These are phyloP conservation scores for Talaromyces sp. DNA, from an alignment of 2,329 filamentous ascomycete genomes.

Conservation along the genomic window DNA sequence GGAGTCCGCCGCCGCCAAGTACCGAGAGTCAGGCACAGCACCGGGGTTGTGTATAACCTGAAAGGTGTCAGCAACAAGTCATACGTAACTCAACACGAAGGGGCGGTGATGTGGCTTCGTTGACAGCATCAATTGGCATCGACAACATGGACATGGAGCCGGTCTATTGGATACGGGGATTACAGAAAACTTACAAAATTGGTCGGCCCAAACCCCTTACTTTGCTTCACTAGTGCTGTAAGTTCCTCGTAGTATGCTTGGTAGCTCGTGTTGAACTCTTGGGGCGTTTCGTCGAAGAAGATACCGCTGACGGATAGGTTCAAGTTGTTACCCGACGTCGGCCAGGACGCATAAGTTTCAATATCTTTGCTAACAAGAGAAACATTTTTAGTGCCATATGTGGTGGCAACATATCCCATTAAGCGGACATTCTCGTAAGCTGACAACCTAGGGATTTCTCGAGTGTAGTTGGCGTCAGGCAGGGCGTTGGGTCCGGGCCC, in stretches of 20 bases:
- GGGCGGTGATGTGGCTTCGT: background rate
- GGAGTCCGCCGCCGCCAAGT: conserved; percentile 39
- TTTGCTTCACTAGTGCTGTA: conserved; percentile 26
- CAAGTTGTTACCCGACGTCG: conserved; percentile 28
- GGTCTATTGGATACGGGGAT: background rate
- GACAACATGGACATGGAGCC: background rate
- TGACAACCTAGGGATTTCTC: conserved; percentile 38
- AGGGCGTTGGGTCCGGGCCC: conserved; percentile 42
- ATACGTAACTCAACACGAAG: background rate
- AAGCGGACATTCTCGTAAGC: conserved; percentile 45
- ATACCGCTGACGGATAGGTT: conserved; percentile 43
- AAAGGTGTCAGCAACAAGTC: conserved; percentile 19
- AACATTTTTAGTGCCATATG: conserved; percentile 41
- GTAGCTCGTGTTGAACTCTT: conserved; percentile 27
- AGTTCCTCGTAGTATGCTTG: conserved; percentile 31
- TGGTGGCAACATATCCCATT: conserved; percentile 49
- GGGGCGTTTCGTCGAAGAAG: conserved; percentile 48
- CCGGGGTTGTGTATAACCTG: conserved; percentile 46
- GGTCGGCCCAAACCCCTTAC: conserved; percentile 30
- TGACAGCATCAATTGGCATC: background rate
- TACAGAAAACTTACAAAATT: conserved; percentile 32
- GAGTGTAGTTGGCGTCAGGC: conserved; percentile 42
- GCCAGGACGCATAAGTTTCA: conserved; percentile 43
- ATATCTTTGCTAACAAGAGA: conserved; percentile 41
- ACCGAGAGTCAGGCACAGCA: conserved; percentile 37